Evolutionary conservation across 257 asterid genomes (phyloP), one percentile per base, ranked within the genome.

Genomic region (Solanum chmielewskii): DNA sequence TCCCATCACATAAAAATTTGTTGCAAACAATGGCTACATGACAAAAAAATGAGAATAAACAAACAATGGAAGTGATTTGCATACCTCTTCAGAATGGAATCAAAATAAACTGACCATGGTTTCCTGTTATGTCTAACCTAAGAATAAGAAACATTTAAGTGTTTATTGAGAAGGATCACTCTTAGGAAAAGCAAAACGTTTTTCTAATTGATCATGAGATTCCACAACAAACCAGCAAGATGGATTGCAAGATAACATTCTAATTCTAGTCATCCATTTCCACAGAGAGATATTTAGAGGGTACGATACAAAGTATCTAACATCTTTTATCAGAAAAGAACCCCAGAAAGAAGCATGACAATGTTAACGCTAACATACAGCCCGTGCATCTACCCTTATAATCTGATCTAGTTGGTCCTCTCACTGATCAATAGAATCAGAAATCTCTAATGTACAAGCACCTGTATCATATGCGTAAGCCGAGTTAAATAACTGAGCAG

Each of bases 181-280:
- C 8, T 52, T 52, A 13, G 18, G 7, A 14, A 20, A 52, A 29
- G 44, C 35, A 64, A 35, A 35, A 11, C 18, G 82, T 37, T 20
- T 16, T 74, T 74, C 82, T 25, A 10, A 25, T 18, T 62, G 39
- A 74, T 59, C 8, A 14, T 21, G 2, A 15, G 47, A 10, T 77
- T 31, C 35, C 27, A 44, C 74, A 84, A 86, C 41, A 59, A 94
- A 98, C 98, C 93, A 86, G 96, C 98, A 90, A 95, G 96, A 85
- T 93, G 60, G 96, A 97, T 91, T 86, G 92, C 93, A 47, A 86
- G 96, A 88, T 93, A 92, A 83, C 90, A 95, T 84, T 94, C 98
- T 86, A 94, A 90, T 84, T 94, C 97, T 84, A 95, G 93, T 73
- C 69, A 74, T 86, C 52, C 85, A 86, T 73, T 9, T 20, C 45